Percentiles rank a stretch among this genome's conserved stretches.
Conservation (phyloP, 352 stramenopile genomes). For the Phytophthora litchii region DNA sequence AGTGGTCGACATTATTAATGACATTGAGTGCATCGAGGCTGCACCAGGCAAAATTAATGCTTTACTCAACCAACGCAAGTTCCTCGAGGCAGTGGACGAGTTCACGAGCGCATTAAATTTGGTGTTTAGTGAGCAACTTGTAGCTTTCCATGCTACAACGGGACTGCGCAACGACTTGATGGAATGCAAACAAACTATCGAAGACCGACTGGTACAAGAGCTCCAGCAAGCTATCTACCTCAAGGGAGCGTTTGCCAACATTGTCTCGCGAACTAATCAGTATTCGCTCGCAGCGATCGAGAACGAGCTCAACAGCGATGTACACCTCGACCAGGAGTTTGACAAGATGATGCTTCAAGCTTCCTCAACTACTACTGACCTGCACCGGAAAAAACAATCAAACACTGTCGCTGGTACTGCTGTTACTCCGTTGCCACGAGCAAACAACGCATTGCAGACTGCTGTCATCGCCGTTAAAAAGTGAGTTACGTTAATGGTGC, state of each 20-base stretch:
- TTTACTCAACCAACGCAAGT: constrained; percentile 62
- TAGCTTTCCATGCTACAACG: constrained; percentile 80
- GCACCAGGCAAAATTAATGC: constrained; percentile 68
- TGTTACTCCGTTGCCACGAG: constrained; percentile 11
- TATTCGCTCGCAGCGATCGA: constrained; percentile 74
- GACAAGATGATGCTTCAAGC: constrained; percentile 55
- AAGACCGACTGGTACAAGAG: constrained; percentile 77
- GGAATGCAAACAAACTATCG: constrained; percentile 86
- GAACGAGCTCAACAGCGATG: constrained; percentile 71
- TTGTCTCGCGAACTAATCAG: constrained; percentile 64
- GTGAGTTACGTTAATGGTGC: constrained; percentile 28
- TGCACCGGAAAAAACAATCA: constrained; percentile 5
- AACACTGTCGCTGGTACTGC: constrained; percentile 1
- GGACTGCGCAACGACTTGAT: constrained; percentile 79
- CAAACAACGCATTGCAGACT: constrained; percentile 53
- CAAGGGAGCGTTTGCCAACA: constrained; percentile 67
- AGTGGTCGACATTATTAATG: constrained; percentile 83
- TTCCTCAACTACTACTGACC: constrained; percentile 1
- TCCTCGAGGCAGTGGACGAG: constrained; percentile 67
- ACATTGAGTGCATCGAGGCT: constrained; percentile 84
- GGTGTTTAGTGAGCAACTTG: constrained; percentile 81
- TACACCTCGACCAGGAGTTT: constrained; percentile 64
- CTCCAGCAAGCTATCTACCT: constrained; percentile 78
- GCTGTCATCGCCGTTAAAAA: constrained; percentile 72
- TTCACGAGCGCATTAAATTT: constrained; percentile 80